Base-by-base conservation (phyloP, 139 green algal genomes). In the Pleodorina starrii region DNA sequence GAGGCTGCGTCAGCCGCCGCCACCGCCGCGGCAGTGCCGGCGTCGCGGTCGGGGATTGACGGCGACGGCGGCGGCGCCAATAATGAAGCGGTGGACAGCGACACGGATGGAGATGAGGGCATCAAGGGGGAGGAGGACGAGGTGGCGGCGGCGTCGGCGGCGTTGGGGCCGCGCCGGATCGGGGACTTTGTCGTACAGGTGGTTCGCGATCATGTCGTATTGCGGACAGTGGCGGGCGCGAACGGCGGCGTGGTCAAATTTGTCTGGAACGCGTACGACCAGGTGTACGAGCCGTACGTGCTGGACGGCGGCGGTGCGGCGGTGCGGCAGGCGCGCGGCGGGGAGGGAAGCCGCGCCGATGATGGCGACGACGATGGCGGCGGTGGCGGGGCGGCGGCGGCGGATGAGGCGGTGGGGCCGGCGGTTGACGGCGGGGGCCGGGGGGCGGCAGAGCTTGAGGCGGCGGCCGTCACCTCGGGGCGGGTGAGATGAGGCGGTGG, bases 231-330 rank as follows among this genome's bases (percentile, higher is more conserved):
- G 29, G 44, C 19, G 9, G 66, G 63, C 3, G 60, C 42, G 44
- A 43, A 69, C 6, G 82, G 82, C 23, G 35, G 32, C 9, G 63
- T 88, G 44, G 82, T 88, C 23, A 88, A 88, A 44, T 88, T 88
- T 21, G n/a, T 88, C 11, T 88, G 82, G 82, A 79, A 88, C 46
- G 82, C 82, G 82, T 68, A 71, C 82, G 82, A 88, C 44, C 66
- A 79, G 21, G 1, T n/a, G 66, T 88, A 88, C 60, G 82, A 88
- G 66, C 35, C 82, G 5, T 16, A 50, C 36, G 82, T 88, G 12
- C 19, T 80, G 72, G 68, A 4, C 16, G 32, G 63, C 63, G 63
- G 63, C 32, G 9, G 5, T 21, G 54, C 54, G 9, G 21, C 54
- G 54, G 29, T 25, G 54, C 21, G 21, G 54, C 21, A 21, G 54